Conservation (phyloP, 176 grass and related monocot genomes). For the Puya raimondii region DNA sequence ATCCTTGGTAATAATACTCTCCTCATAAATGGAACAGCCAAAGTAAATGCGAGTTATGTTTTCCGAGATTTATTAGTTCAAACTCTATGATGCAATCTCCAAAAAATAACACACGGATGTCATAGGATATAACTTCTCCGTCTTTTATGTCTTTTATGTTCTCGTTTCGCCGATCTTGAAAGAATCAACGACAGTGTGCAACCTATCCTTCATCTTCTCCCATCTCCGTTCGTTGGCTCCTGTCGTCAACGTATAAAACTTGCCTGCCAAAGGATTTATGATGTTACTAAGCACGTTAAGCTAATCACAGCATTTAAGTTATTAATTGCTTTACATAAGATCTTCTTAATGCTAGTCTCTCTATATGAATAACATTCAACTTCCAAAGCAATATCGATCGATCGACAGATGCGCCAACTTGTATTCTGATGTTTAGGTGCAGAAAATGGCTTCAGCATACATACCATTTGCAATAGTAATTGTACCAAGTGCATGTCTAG, state of each 20-base stretch:
- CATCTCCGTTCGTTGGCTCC: constrained; percentile 95
- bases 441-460: neutral
- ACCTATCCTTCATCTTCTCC: constrained; percentile 89
- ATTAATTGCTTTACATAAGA: neutral
- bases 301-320: neutral
- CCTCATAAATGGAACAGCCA: neutral
- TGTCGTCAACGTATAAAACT: constrained; percentile 85
- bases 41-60: neutral
- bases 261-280: constrained; percentile 35
- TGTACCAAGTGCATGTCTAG: constrained; percentile 77
- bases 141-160: constrained; percentile 13
- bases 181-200: constrained; percentile 60
- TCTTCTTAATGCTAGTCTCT: neutral
- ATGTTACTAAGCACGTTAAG: neutral
- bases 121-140: neutral
- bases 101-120: constrained; percentile 3
- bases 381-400: neutral
- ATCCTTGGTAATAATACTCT: neutral
- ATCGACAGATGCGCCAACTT: neutral
- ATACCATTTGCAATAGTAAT: constrained; percentile 83
- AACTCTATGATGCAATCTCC: neutral
- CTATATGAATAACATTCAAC: neutral
- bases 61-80: neutral
- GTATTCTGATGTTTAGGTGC: too few species aligned
- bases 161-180: constrained; percentile 64